Percentiles rank a stretch among this genome's conserved stretches.
These are phyloP conservation scores for Rosellinia necatrix DNA, from an alignment of 2,329 filamentous ascomycete species.

Conservation along the genomic window DNA sequence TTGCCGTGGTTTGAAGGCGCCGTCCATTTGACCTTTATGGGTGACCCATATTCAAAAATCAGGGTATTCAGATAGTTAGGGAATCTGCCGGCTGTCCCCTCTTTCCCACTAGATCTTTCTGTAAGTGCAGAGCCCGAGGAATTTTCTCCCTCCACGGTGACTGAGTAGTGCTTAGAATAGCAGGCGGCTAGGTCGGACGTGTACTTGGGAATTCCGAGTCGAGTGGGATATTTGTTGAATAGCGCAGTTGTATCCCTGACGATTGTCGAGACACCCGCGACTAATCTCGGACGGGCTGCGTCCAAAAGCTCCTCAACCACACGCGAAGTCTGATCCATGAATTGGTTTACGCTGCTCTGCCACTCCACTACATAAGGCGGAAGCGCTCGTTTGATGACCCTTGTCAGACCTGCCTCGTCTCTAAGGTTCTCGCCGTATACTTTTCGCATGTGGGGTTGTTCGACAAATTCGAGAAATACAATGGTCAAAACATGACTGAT, in stretches of 20 bases:
- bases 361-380: slow-evolving; percentile 82
- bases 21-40: slow-evolving; percentile 87
- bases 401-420: slow-evolving; percentile 86
- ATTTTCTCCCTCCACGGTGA: slow-evolving; percentile 72
- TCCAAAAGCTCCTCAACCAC: slow-evolving; percentile 93
- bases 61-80: slow-evolving; percentile 74
- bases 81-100: slow-evolving; percentile 71
- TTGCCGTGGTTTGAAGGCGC: slow-evolving; percentile 86
- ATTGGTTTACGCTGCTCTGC: slow-evolving; percentile 84
- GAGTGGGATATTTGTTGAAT: slow-evolving; percentile 87
- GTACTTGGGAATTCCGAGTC: slow-evolving; percentile 80
- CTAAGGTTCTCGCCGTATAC: slow-evolving; percentile 86
- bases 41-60: slow-evolving; percentile 85
- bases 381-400: slow-evolving; percentile 84
- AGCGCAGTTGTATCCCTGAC: slow-evolving; percentile 85
- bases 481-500: slow-evolving; percentile 84
- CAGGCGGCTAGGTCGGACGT: slow-evolving; percentile 79
- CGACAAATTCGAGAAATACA: slow-evolving; percentile 88
- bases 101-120: slow-evolving; percentile 71
- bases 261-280: slow-evolving; percentile 82
- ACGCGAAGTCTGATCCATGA: slow-evolving; percentile 83
- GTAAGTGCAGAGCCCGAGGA: slow-evolving; percentile 55
- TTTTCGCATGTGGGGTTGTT: slow-evolving; percentile 98
- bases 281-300: slow-evolving; percentile 80
- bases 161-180: slow-evolving; percentile 77